These are phyloP conservation scores for Termitomyces sp. DNA, from an alignment of 768 basidiomycete genomes.

Conservation along the genomic window DNA sequence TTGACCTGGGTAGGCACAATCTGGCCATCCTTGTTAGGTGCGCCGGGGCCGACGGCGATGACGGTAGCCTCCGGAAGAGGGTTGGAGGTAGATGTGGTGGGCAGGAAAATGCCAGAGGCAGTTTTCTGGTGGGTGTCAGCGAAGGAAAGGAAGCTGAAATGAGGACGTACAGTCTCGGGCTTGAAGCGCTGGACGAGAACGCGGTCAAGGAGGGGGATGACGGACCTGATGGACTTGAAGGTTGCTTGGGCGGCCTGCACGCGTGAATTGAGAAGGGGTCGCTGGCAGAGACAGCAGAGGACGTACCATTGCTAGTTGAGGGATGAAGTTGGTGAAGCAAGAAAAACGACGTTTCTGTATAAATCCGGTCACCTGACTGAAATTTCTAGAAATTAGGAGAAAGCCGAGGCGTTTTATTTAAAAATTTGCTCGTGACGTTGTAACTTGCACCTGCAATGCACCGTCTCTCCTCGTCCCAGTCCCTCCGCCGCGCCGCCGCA, in stretches of 20 bases:
- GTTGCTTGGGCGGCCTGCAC: constrained; percentile 79
- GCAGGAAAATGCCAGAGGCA: constrained; percentile 92
- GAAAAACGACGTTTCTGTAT: constrained; percentile 12
- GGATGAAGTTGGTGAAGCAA: background rate
- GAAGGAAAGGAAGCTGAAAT: background rate
- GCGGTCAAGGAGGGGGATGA: constrained; percentile 91
- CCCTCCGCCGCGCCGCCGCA: constrained; percentile 61
- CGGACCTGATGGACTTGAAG: constrained; percentile 90
- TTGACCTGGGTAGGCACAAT: constrained; percentile 72
- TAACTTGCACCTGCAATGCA: constrained; percentile 47
- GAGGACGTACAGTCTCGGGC: constrained; percentile 76
- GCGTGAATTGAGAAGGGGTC: background rate
- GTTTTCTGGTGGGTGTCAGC: constrained; percentile 68
- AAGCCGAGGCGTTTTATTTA: constrained; percentile 7
- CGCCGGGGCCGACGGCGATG: constrained; percentile 92
- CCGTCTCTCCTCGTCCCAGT: constrained; percentile 61
- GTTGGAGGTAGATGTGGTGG: constrained; percentile 75
- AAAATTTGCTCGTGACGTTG: constrained; percentile 8
- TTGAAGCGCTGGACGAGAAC: constrained; percentile 98
- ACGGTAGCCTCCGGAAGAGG: constrained; percentile 98
- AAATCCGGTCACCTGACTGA: constrained; percentile 9
- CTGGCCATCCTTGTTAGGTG: constrained; percentile 80
- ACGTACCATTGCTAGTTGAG: constrained; percentile 10
- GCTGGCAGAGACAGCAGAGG: background rate
- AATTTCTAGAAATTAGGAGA: constrained; percentile 14